Percentiles rank a stretch among this genome's conserved stretches.
Conservation (phyloP, 148 eudicot genomes). For the Rhododendron molle region DNA sequence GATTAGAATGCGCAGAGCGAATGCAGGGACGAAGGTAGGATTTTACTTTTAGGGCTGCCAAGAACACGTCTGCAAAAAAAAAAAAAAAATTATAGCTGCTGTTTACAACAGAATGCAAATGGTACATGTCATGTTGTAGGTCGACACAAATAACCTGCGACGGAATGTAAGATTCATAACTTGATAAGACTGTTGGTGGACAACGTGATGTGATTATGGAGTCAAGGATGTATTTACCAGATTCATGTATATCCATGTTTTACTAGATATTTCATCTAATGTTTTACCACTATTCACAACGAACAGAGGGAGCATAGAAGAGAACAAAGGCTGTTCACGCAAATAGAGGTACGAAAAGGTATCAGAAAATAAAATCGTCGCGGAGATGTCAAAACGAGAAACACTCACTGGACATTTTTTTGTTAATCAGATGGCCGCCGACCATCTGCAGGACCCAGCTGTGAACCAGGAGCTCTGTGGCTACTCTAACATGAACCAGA, state of each 20-base stretch:
- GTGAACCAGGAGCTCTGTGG: background rate
- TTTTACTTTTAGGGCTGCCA: background rate
- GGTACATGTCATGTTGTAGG: background rate
- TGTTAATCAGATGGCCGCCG: background rate
- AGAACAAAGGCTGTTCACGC: background rate
- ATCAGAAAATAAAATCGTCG: background rate
- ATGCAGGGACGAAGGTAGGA: background rate
- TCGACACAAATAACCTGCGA: background rate
- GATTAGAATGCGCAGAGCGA: background rate
- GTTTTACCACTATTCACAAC: background rate
- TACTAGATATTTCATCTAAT: background rate
- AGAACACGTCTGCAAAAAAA: background rate
- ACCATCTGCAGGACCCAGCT: background rate
- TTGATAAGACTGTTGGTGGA: background rate
- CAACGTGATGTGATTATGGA: background rate
- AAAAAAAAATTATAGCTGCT: background rate
- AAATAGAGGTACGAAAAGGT: constrained; percentile 7
- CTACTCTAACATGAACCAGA: background rate
- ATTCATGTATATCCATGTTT: background rate
- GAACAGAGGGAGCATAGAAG: constrained; percentile 1
- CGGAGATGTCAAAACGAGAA: background rate
- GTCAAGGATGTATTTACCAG: background rate
- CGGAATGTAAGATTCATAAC: background rate
- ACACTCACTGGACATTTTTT: background rate
- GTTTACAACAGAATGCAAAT: background rate